These are phyloP conservation scores for Pseudogymnoascus destructans DNA, from an alignment of 2,329 filamentous ascomycete species.

Conservation along the genomic window DNA sequence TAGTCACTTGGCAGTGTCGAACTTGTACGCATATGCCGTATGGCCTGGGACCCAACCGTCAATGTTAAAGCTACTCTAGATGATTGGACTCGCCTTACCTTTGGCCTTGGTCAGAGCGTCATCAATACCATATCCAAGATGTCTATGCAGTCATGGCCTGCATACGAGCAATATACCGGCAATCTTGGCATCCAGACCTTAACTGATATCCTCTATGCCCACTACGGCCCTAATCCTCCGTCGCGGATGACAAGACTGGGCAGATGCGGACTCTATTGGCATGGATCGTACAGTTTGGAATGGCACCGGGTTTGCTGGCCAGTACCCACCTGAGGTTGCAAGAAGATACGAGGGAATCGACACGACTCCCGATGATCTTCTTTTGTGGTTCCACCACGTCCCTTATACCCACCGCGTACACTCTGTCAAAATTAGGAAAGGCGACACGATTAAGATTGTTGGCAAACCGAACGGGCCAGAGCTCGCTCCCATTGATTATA, in stretches of 20 bases:
- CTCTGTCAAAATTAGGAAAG: conserved; percentile 38
- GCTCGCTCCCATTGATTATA: conserved; percentile 53
- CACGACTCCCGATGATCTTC: conserved; percentile 52
- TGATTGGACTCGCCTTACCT: conserved; percentile 58
- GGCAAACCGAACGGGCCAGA: conserved; percentile 47
- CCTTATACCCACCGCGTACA: conserved; percentile 50
- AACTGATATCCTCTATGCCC: conserved; percentile 52
- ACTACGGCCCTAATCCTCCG: conserved; percentile 55
- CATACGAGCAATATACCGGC: conserved; percentile 58
- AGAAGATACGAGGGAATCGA: conserved; percentile 43
- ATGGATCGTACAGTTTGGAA: conserved; percentile 61
- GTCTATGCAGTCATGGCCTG: conserved; percentile 56
- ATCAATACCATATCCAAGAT: conserved; percentile 46
- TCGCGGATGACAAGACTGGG: conserved; percentile 58
- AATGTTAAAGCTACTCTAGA: conserved; percentile 39
- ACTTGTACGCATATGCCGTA: conserved; percentile 53
- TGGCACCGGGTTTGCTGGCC: conserved; percentile 51
- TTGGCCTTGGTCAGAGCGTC: conserved; percentile 41
- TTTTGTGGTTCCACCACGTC: conserved; percentile 66
- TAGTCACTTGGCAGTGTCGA: conserved; percentile 56
- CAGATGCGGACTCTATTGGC: conserved; percentile 44
- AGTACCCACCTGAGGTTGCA: conserved; percentile 51
- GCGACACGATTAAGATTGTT: conserved; percentile 40
- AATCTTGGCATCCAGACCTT: conserved; percentile 59
- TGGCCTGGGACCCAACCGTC: conserved; percentile 49